Evolutionary conservation across 1,284 basidiomycete genomes (phyloP).

Genomic region (Boletus hoseneyae): DNA sequence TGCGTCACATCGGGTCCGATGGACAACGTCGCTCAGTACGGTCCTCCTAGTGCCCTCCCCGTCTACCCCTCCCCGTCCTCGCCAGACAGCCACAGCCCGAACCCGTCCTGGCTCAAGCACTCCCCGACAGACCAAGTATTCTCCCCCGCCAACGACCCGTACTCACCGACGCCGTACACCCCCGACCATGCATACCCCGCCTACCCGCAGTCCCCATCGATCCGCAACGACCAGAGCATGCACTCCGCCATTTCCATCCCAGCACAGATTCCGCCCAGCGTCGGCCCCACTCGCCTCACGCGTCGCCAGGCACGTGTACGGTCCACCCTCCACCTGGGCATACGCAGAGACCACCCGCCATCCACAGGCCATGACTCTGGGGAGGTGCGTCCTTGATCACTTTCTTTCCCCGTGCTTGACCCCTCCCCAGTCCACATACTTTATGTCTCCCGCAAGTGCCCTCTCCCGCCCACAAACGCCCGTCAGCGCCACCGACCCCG

Average conservation of each 20-base stretch:
- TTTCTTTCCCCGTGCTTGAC: conserved; percentile 6
- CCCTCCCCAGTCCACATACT: conserved; percentile 27
- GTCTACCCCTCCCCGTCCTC: conserved; percentile 34
- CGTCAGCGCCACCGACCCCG: conserved; percentile 29
- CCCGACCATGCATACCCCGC: conserved; percentile 34
- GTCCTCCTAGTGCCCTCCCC: conserved; percentile 28
- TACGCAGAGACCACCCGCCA: conserved; percentile 22
- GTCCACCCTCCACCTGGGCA: conserved; percentile 36
- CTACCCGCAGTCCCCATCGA: conserved; percentile 30
- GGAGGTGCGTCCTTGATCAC: conserved; percentile 30
- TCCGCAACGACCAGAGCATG: conserved; percentile 31
- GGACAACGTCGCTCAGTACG: conserved; percentile 38
- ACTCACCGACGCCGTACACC: conserved; percentile 33
- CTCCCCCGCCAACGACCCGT: conserved; percentile 34
- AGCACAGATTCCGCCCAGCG: conserved; percentile 48
- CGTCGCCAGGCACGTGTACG: conserved; percentile 44
- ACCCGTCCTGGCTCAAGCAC: conserved; percentile 29
- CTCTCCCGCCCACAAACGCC: conserved; percentile 46
- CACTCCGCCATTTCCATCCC: conserved; percentile 27
- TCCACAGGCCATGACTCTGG: conserved; percentile 28
- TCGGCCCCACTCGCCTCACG: conserved; percentile 53
- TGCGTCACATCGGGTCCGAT: conserved; percentile 37
- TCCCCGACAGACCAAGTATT: conserved; percentile 35
- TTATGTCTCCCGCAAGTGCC: conserved; percentile 31
- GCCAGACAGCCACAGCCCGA: conserved; percentile 29